phyloP scores from a whole-genome alignment of 768 basidiomycete species.

The Collybia sordida region DNA sequence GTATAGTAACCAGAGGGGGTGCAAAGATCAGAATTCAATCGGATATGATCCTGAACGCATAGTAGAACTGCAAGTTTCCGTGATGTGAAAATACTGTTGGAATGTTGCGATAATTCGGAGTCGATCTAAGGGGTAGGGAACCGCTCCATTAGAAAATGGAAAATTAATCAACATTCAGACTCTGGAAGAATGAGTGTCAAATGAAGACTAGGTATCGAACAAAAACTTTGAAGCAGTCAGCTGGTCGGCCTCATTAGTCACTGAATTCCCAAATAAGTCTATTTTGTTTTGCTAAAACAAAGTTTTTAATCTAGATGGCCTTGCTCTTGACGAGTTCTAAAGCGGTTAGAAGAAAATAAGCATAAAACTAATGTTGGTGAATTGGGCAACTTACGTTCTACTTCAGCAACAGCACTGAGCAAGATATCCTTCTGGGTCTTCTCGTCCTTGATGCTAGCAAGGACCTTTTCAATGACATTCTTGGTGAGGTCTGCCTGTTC shows the following conservation, averaged over 20 bases:
- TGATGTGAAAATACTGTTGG: too few species aligned
- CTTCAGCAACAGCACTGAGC: conserved; percentile 74
- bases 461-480: conserved; percentile 85
- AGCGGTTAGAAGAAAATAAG: background rate
- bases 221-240: background rate
- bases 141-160: too few species aligned
- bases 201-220: background rate
- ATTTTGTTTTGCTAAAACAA: background rate
- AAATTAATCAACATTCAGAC: too few species aligned
- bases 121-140: too few species aligned
- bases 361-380: background rate
- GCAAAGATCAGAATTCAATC: too few species aligned
- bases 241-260: background rate
- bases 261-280: background rate
- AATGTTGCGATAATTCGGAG: too few species aligned
- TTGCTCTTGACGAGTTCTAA: conserved; percentile 90
- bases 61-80: too few species aligned
- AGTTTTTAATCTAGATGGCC: conserved; percentile 62
- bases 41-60: too few species aligned
- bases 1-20: too few species aligned
- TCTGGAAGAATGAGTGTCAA: too few species aligned
- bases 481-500: conserved; percentile 93
- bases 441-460: conserved; percentile 80
- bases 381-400: conserved; percentile 76
- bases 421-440: conserved; percentile 88